Base-by-base conservation (phyloP, 148 eudicot species). In the Simmondsia chinensis region DNA sequence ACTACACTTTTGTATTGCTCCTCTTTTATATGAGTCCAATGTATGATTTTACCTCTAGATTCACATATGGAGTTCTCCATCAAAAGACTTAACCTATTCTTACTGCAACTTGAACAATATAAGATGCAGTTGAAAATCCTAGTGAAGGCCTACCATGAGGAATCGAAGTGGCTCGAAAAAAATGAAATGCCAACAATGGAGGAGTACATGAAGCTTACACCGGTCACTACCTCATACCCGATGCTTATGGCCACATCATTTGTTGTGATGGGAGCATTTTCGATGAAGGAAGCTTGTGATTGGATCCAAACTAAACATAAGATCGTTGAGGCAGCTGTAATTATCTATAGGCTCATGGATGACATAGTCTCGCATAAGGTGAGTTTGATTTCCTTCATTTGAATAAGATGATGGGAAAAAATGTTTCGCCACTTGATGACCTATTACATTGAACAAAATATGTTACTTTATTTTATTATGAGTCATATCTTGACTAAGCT, bases 291-390 rank as follows among this genome's bases (percentile, higher is more conserved):
- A 4, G 27, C 18, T 10, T 31, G 17, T n/a, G 38, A 46, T 20
- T 48, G 52, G 52, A 2, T 33, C 17, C 28, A 5, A 5, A 32
- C 7, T 20, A 23, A 19, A n/a, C 52, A 38, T 3, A 21, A 48
- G 13, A 12, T 48, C 21, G n/a, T 48, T 17, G 13, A 12, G 4
- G 39, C 52, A 1, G 18, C 39, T 31, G 20, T 20, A 12, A 7
- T 33, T n/a, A 12, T 48, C 23, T 6, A 14, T 6, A 35, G 54
- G 26, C 36, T 50, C 29, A 34, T 50, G 54, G 41, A 50, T 36
- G 54, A 50, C 7, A 23, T 35, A 2, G 43, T 35, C 25, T 17
- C 26, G 20, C 39, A 48, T 13, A 32, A 48, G 25, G 52, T 47
- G 40, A n/a, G n/a, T n/a, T n/a, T n/a, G n/a, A n/a, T n/a, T n/a